Percentiles rank a stretch among this genome's conserved stretches.
phyloP scores from a whole-genome alignment of 768 basidiomycete species.

The Amyloporia xantha region DNA sequence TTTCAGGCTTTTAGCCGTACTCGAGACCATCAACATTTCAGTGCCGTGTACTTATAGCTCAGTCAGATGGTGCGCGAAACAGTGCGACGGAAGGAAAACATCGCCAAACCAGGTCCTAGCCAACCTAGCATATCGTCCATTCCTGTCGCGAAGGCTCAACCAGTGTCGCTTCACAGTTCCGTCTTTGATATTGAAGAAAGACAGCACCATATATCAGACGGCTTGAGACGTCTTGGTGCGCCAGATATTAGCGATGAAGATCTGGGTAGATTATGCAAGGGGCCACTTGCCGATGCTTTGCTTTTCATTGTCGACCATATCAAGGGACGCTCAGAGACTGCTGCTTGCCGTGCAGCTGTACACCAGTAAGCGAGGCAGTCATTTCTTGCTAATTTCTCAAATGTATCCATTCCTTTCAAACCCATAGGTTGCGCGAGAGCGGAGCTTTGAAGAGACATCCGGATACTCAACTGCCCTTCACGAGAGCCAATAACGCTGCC shows the following conservation, averaged over 20 bases:
- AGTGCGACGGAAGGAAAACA: background rate
- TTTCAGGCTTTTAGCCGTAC: background rate
- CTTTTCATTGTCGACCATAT: conserved; percentile 7
- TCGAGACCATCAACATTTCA: background rate
- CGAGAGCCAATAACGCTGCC: background rate
- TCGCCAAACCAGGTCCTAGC: background rate
- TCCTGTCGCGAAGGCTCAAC: too few relatives aligned
- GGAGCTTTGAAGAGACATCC: background rate
- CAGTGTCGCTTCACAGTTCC: background rate
- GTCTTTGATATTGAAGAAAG: background rate
- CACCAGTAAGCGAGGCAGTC: conserved; percentile 4
- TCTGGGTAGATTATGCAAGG: conserved; percentile 10
- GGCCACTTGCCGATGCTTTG: conserved; percentile 9
- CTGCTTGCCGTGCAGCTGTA: background rate
- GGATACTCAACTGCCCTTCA: background rate
- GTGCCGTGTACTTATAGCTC: background rate
- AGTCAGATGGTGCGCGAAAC: background rate
- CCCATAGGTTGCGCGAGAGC: conserved; percentile 7
- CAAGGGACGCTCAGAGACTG: conserved; percentile 1
- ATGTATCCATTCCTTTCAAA: background rate
- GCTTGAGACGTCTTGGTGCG: background rate
- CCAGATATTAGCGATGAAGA: conserved; percentile 2
- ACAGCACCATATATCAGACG: background rate
- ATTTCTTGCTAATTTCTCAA: background rate
- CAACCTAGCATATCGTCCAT: too few relatives aligned